phyloP scores from a whole-genome alignment of 139 green algal genomes.

The Chlorella sp. region DNA sequence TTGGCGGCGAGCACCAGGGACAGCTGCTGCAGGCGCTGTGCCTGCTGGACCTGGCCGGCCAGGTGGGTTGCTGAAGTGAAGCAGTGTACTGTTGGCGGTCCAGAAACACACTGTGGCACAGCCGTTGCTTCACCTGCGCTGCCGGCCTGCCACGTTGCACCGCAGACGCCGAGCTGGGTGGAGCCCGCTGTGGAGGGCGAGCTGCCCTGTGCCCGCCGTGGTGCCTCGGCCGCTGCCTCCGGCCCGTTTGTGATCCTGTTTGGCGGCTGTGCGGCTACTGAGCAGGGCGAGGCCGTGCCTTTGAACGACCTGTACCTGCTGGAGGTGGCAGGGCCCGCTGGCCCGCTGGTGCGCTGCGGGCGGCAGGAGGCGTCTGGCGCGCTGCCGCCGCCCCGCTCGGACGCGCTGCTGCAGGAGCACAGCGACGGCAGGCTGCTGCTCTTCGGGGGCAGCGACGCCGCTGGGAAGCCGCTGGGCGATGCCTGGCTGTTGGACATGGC shows the following conservation, averaged over 20 bases:
- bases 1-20: slow-evolving; percentile 67
- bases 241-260: slow-evolving; percentile 67
- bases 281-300: slow-evolving; percentile 50
- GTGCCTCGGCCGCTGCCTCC: slow-evolving; percentile 47
- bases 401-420: slow-evolving; percentile 41
- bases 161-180: neutral
- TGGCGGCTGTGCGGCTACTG: slow-evolving; percentile 54
- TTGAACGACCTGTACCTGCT: slow-evolving; percentile 70
- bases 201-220: slow-evolving; percentile 60
- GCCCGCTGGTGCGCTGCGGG: neutral
- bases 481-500: slow-evolving; percentile 74
- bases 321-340: slow-evolving; percentile 39
- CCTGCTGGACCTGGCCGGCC: slow-evolving; percentile 31
- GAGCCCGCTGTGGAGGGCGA: slow-evolving; percentile 63
- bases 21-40: slow-evolving; percentile 54
- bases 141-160: too few species aligned
- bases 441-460: slow-evolving; percentile 69
- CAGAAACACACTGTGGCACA: too few species aligned
- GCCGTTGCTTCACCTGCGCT: neutral
- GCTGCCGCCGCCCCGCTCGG: neutral
- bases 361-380: neutral
- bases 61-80: neutral
- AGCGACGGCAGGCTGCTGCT: slow-evolving; percentile 71
- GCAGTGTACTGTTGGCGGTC: neutral
- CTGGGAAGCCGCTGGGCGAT: slow-evolving; percentile 72